A percentile compares a stretch with the other conserved stretches of the same genome.
phyloP scores from a whole-genome alignment of 139 green algal species.

The Tetratostichococcus sp. region DNA sequence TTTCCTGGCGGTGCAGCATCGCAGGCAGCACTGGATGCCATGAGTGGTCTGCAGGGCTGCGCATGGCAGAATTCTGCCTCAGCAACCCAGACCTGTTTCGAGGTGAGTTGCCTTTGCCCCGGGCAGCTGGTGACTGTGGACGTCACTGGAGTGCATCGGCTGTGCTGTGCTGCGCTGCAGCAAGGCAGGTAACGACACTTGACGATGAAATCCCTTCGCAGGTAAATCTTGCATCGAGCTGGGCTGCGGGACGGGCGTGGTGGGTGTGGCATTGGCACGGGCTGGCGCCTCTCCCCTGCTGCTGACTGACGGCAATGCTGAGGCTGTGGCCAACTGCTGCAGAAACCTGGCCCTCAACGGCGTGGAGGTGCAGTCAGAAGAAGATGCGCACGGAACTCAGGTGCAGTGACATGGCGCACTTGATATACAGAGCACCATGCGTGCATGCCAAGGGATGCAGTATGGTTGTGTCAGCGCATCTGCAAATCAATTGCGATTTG shows the following conservation, averaged over 20 bases:
- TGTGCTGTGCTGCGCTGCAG: no score
- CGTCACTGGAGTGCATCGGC: not conserved
- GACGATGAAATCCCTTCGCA: slow-evolving; percentile 9
- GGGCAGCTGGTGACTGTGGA: no score
- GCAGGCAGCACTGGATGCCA: slow-evolving; percentile 67
- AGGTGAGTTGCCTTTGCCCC: slow-evolving; percentile 26
- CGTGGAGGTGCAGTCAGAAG: not conserved
- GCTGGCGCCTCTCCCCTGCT: slow-evolving; percentile 24
- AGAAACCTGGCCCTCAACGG: slow-evolving; percentile 64
- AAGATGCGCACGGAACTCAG: no score
- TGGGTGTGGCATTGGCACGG: slow-evolving; percentile 33
- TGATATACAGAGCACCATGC: no score
- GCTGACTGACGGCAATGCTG: slow-evolving; percentile 60
- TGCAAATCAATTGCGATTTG: no score
- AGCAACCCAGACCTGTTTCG: slow-evolving; percentile 38
- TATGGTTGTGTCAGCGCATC: no score
- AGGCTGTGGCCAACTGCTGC: slow-evolving; percentile 57
- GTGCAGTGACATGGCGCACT: not conserved
- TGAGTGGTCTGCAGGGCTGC: slow-evolving; percentile 74
- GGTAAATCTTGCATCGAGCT: slow-evolving; percentile 60
- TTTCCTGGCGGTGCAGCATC: slow-evolving; percentile 9
- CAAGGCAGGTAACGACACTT: not conserved
- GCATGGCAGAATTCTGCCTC: slow-evolving; percentile 61
- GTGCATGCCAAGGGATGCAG: no score
- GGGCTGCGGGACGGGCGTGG: slow-evolving; percentile 60